Evolutionary conservation across 2,329 filamentous ascomycete genomes (phyloP).

Genomic region (Rhinocladiella similis): DNA sequence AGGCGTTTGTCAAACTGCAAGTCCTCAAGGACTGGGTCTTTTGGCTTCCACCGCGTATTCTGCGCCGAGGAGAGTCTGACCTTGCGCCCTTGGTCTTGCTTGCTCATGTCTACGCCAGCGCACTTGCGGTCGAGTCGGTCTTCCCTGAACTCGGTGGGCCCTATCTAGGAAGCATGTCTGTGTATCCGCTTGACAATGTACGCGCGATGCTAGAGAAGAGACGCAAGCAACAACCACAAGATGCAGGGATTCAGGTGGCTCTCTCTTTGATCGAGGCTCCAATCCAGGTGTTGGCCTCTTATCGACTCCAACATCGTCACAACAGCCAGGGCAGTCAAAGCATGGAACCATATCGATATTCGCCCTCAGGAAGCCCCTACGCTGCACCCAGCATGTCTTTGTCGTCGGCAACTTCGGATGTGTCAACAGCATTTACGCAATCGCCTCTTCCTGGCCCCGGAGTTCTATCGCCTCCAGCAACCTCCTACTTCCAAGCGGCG

Average conservation of each 20-base stretch:
- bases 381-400: conserved; percentile 16
- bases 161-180: conserved; percentile 79
- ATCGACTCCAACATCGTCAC: conserved; percentile 66
- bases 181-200: conserved; percentile 83
- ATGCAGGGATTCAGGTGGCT: conserved; percentile 61
- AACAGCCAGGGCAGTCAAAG: conserved; percentile 20
- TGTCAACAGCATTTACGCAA: conserved; percentile 33
- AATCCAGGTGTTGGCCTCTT: conserved; percentile 67
- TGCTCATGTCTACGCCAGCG: conserved; percentile 87
- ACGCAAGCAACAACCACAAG: conserved; percentile 60
- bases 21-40: conserved; percentile 90
- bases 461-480: conserved; percentile 38
- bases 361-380: conserved; percentile 28
- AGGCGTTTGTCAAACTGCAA: conserved; percentile 88
- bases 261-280: conserved; percentile 71
- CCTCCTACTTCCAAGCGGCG: conserved; percentile 34
- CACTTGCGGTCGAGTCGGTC: conserved; percentile 82
- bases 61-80: conserved; percentile 75
- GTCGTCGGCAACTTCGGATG: conserved; percentile 16
- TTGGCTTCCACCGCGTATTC: conserved; percentile 84
- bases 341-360: conserved; percentile 22
- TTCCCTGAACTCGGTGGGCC: conserved; percentile 89
- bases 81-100: conserved; percentile 79
- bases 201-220: conserved; percentile 71
- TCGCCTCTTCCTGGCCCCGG: conserved; percentile 44